Base-by-base conservation (phyloP, 805 yeast species). In the Nakazawaea wyomingensis region DNA sequence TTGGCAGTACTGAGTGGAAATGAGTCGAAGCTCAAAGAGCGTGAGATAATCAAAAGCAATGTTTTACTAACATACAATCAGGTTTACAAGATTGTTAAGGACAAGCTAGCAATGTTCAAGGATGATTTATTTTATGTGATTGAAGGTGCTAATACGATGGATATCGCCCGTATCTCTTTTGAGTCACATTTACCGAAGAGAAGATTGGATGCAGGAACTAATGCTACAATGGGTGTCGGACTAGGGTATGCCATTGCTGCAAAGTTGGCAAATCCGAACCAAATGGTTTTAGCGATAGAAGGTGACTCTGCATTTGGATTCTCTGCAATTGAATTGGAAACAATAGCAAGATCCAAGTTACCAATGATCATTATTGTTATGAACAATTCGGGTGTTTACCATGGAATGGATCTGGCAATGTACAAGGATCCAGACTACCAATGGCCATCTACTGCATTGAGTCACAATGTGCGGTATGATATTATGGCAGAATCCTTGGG, bases 101-200 rank as follows among this genome's bases (percentile, higher is more conserved):
- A 69, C 0, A 49, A 62, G 2, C 58, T 80, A 24, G 46, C 50
- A 1, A 53, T 46, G 4, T 47, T 55, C 27, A 59, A 60, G 36
- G 47, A 56, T 6, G 50, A 64, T 10, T 60, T 74, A 1, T 53
- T 78, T 3, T 65, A 71, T 30, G 72, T 82, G 1, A 69, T 80
- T 4, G 89, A 82, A 56, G 89, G 89, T n/a, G 88, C 89, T 1
- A 80, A 81, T 53, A 80, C 88, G 0, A 82, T 82, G 88, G 89
- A 82, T 50, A 66, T 76, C 18, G 80, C 87, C 2, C 65, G 89
- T 37, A 65, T 78, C 9, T 73, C 82, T 0, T 81, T 82, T 54
- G 75, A 78, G 4, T 65, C 80, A 38, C 58, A 62, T 6, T 50
- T 51, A 2, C 82, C 88, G 0, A 69, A 72, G 46, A 72, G 66